phyloP scores from a whole-genome alignment of 2,329 filamentous ascomycete genomes.

The Paracamarosporium sp. region DNA sequence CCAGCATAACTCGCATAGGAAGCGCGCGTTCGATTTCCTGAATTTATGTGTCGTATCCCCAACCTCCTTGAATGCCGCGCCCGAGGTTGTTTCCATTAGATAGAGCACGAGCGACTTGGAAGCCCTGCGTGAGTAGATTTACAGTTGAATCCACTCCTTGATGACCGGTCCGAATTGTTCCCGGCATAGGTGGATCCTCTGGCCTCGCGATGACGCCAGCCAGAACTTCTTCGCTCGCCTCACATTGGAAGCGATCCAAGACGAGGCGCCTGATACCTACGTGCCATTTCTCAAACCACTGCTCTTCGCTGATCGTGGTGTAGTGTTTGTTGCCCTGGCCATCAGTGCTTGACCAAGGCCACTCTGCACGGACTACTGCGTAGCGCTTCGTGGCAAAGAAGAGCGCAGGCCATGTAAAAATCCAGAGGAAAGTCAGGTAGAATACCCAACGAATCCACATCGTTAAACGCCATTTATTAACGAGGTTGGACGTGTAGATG shows the following conservation, averaged over 20 bases:
- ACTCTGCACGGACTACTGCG: constrained; percentile 68
- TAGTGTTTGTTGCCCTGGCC: constrained; percentile 53
- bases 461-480: constrained; percentile 71
- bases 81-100: constrained; percentile 24
- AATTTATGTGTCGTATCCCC: constrained; percentile 39
- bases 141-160: constrained; percentile 39
- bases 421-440: constrained; percentile 70
- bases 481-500: constrained; percentile 67
- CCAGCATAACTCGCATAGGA: background rate
- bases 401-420: constrained; percentile 74
- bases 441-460: constrained; percentile 70
- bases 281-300: constrained; percentile 70
- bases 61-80: constrained; percentile 34
- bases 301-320: constrained; percentile 56
- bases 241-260: constrained; percentile 62
- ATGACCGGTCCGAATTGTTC: constrained; percentile 35
- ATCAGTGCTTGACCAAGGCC: constrained; percentile 59
- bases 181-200: constrained; percentile 54
- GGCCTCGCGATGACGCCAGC: constrained; percentile 33
- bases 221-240: constrained; percentile 57
- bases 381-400: constrained; percentile 72
- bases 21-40: background rate
- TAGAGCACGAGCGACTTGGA: constrained; percentile 39
- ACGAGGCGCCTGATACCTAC: constrained; percentile 66
- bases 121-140: constrained; percentile 40